Percentiles rank a stretch among this genome's conserved stretches.
Conservation (phyloP, 1,139 yeast genomes). For the Scheffersomyces titani region DNA sequence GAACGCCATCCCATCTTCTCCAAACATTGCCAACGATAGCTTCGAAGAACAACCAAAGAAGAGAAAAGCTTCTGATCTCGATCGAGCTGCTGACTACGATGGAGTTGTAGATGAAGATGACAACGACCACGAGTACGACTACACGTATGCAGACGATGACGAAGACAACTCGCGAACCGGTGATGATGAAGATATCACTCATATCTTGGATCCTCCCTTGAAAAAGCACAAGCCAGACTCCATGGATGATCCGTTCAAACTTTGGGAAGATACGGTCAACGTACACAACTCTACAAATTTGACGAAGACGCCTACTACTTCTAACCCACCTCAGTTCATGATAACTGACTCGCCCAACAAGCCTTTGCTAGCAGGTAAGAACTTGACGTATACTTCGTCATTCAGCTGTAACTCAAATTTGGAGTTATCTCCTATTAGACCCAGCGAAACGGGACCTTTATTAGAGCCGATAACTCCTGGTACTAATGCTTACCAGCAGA, state of each 20-base stretch:
- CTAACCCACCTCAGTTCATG: slow-evolving; percentile 28
- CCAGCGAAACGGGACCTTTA: slow-evolving; percentile 62
- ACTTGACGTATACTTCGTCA: slow-evolving; percentile 54
- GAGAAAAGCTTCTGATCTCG: slow-evolving; percentile 4
- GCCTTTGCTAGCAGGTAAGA: slow-evolving; percentile 45
- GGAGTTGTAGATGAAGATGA: slow-evolving; percentile 5
- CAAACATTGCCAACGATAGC: slow-evolving; percentile 19
- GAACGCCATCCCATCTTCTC: slow-evolving; percentile 37
- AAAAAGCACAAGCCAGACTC: slow-evolving; percentile 15
- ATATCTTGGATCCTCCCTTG: slow-evolving; percentile 12
- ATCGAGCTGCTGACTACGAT: slow-evolving; percentile 9
- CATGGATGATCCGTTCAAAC: slow-evolving; percentile 14
- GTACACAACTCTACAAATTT: slow-evolving; percentile 1
- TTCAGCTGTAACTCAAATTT: slow-evolving; percentile 66
- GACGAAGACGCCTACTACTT: slow-evolving; percentile 13
- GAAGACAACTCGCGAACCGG: slow-evolving; percentile 4
- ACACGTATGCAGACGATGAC: slow-evolving; percentile 7
- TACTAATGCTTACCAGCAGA: slow-evolving; percentile 24
- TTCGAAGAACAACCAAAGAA: slow-evolving; percentile 2
- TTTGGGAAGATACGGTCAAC: slow-evolving; percentile 5
- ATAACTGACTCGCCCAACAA: slow-evolving; percentile 40
- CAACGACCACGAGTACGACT: slow-evolving; percentile 5
- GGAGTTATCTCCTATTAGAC: slow-evolving; percentile 60
- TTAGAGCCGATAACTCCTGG: slow-evolving; percentile 60
- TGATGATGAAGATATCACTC: slow-evolving; percentile 8